Base-by-base conservation (phyloP, 2,329 filamentous ascomycete species). In the Thelonectria blattea region DNA sequence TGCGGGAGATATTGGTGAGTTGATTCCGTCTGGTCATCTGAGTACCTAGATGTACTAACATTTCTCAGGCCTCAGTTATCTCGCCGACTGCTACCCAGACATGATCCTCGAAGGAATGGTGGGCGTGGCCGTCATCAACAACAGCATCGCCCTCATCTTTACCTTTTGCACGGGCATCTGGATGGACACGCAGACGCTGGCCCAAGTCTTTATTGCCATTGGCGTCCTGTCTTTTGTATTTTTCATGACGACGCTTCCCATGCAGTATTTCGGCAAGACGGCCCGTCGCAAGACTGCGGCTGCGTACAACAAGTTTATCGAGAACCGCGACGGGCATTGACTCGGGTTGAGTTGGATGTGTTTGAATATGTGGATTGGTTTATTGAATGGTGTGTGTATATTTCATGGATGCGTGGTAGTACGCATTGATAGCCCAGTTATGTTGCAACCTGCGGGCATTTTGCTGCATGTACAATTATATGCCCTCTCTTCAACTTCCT, bases 61-160 rank as follows among this genome's bases (percentile, higher is more conserved):
- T 24, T 24, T 6, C 22, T 27, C 8, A 59, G 57, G 17, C 3
- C 20, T 59, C 2, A 54, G 51, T 39, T 59, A 59, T 15, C 57
- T 59, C 20, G 37, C 57, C n/a, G 57, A 59, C 15, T 59, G 57
- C n/a, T 59, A 59, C 27, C 57, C 57, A 5, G 57, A 59, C 15
- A 59, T 59, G 57, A 59, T 59, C 12, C 14, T 59, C 20, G 57
- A 59, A 22, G 57, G 57, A 22, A 59, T 59, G 57, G 57, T 59
- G 37, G 57, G 57, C 5, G 57, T 59, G 7, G 57, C 57, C n/a
- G 57, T 59, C 14, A 59, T 59, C 8, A 59, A 59, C 37, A 59
- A 59, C 51, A 59, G 57, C 10, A 59, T 59, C 51, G 57, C 57
- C 24, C 37, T 59, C 8, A 55, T 59, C 45, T 59, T 59, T 18